These are phyloP conservation scores for Canariomyces notabilis DNA, from an alignment of 2,329 filamentous ascomycete species.

Conservation along the genomic window DNA sequence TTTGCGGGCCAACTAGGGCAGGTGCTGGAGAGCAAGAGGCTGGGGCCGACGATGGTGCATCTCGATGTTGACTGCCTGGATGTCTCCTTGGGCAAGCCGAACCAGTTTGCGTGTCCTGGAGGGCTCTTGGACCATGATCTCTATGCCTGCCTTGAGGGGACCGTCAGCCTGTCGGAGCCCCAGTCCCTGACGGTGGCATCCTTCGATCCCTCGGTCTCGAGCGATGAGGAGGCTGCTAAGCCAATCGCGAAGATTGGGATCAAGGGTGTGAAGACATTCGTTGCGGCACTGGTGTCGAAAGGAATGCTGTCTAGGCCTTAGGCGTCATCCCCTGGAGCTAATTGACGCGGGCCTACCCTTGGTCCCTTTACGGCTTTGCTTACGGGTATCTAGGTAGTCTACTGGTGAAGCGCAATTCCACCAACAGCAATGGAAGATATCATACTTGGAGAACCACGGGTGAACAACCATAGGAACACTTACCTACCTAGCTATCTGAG, in stretches of 20 bases:
- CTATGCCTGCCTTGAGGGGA: constrained; percentile 5
- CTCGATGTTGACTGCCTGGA: constrained; percentile 15
- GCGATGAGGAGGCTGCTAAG: constrained; percentile 8
- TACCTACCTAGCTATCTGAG: too few relatives aligned
- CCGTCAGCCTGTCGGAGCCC: constrained; percentile 7
- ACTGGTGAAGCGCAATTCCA: too few relatives aligned
- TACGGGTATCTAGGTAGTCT: too few relatives aligned
- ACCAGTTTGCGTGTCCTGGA: constrained; percentile 9
- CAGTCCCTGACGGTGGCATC: constrained; percentile 13
- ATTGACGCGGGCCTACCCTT: too few relatives aligned
- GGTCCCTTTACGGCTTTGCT: too few relatives aligned
- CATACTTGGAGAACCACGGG: too few relatives aligned
- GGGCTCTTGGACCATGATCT: constrained; percentile 10
- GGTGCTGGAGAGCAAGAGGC: constrained; percentile 2
- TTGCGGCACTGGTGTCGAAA: neutral
- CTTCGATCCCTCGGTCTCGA: constrained; percentile 16
- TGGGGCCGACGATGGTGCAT: constrained; percentile 7
- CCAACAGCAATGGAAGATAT: too few relatives aligned
- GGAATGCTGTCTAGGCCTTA: neutral
- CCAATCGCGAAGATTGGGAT: neutral
- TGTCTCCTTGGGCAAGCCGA: constrained; percentile 9
- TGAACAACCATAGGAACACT: too few relatives aligned
- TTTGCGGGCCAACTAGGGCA: constrained; percentile 4
- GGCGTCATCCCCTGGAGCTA: too few relatives aligned
- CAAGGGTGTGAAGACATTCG: neutral